Base-by-base conservation (phyloP, 2,329 filamentous ascomycete genomes). In the Lasiodiplodia sp. region DNA sequence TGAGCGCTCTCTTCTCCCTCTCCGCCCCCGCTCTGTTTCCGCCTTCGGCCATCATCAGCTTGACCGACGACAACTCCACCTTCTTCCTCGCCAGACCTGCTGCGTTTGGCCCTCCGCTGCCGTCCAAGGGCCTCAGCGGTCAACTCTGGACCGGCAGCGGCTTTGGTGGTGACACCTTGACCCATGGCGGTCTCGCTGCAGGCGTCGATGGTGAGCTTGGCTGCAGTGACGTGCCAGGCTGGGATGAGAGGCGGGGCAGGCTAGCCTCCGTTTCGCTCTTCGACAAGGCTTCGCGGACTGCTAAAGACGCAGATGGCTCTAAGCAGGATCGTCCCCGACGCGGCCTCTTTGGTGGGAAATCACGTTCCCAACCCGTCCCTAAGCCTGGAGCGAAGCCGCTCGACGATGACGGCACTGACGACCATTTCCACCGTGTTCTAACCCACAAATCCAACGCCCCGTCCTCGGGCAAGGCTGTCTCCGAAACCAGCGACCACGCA, bases 31-130 rank as follows among this genome's bases (percentile, higher is more conserved):
- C 94, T 72, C 88, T 99, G 25, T 99, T 99, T 78, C 94, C 95
- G 4, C 94, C 94, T 3, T 97, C 96, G 72, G 96, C 96, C 58
- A 92, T 96, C 75, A 97, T 99, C 78, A 97, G 93, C 79, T 87
- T 99, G 70, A 97, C 94, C 76, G 94, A 98, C 80, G 96, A 99
- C 81, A 99, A 99, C 80, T 97, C 93, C 73, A 99, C 96, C 14
- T 97, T 96, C 73, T 99, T 99, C 82, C 86, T 97, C 67, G 94
- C 96, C 53, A 87, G 96, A 60, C 96, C 96, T 69, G 96, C 96
- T 66, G 94, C 93, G 49, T 99, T 98, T 81, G 96, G 96, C 0
- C 93, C 96, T 4, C 83, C 87, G 49, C 83, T 99, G 49, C 92
- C 92, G 0, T 79, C 84, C 14, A 88, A 87, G 69, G 95, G 96